phyloP scores from a whole-genome alignment of 805 yeast genomes.

The Babjeviella inositovora region DNA sequence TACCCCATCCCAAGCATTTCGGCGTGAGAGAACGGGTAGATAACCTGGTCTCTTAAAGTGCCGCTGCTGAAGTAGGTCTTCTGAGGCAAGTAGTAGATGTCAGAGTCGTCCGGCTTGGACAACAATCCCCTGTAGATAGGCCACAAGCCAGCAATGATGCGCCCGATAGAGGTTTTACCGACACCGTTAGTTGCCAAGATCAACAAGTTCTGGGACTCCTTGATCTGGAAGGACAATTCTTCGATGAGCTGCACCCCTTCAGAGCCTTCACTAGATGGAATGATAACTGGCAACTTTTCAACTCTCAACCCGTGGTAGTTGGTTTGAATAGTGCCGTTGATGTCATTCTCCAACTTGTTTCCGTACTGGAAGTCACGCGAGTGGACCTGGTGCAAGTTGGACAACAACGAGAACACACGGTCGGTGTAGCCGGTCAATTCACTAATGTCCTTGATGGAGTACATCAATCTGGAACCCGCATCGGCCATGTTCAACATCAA shows the following conservation, averaged over 20 bases:
- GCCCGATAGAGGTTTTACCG: conserved; percentile 78
- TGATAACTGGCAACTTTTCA: conserved; percentile 68
- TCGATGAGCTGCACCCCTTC: conserved; percentile 47
- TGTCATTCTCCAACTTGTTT: conserved; percentile 27
- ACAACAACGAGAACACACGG: conserved; percentile 59
- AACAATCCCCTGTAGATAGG: conserved; percentile 75
- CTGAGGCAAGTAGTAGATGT: conserved; percentile 72
- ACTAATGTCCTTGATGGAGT: conserved; percentile 84
- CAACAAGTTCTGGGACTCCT: conserved; percentile 51
- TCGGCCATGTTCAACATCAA: conserved; percentile 84
- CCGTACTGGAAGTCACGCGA: conserved; percentile 40
- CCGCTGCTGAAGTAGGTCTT: conserved; percentile 70
- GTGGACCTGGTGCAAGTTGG: conserved; percentile 74
- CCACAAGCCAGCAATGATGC: conserved; percentile 83
- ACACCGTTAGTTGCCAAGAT: conserved; percentile 80
- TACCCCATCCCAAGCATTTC: conserved; percentile 63
- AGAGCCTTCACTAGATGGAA: conserved; percentile 52
- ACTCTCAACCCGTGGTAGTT: conserved; percentile 69
- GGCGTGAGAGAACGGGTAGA: conserved; percentile 66
- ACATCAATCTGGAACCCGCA: conserved; percentile 90
- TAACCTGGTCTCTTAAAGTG: conserved; percentile 79
- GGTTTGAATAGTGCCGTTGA: conserved; percentile 68
- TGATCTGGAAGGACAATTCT: conserved; percentile 45
- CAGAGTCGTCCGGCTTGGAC: conserved; percentile 59
- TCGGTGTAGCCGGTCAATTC: conserved; percentile 84